Evolutionary conservation across 176 grass and related monocot genomes (phyloP).

Genomic region (Zoysia pacifica): DNA sequence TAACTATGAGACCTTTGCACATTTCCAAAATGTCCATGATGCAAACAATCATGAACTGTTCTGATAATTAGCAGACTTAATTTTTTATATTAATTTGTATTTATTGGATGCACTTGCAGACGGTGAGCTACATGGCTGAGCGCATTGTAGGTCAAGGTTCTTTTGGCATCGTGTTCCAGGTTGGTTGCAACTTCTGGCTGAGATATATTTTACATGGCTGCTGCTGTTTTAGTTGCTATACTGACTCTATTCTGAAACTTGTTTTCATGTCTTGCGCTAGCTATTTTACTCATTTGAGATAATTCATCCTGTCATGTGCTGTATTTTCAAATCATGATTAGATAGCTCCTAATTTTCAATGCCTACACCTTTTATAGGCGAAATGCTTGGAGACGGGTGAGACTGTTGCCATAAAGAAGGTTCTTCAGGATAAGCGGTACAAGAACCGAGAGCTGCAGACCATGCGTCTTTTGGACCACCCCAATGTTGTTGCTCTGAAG

Average conservation of each 20-base stretch:
- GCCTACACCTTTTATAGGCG: constrained; percentile 39
- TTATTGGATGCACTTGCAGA: constrained; percentile 49
- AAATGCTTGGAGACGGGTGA: constrained; percentile 81
- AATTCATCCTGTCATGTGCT: not conserved
- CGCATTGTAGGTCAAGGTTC: constrained; percentile 74
- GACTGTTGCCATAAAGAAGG: constrained; percentile 86
- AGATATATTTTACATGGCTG: not conserved
- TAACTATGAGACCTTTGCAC: not conserved
- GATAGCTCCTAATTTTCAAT: not conserved
- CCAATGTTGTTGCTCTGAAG: constrained; percentile 71
- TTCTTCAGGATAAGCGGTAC: constrained; percentile 87
- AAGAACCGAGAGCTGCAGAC: constrained; percentile 86
- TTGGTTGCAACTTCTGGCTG: constrained; percentile 41
- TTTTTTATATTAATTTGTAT: constrained; percentile 20
- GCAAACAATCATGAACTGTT: not conserved
- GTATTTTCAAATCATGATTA: not conserved
- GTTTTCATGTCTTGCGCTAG: too few species aligned
- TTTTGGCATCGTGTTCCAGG: constrained; percentile 75
- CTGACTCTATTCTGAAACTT: not conserved
- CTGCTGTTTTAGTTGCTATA: not conserved
- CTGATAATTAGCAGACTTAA: not conserved
- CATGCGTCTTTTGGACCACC: constrained; percentile 79
- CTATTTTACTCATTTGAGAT: not conserved
- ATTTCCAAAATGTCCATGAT: not conserved
- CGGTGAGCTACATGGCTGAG: constrained; percentile 77